Evolutionary conservation across 108 stramenopile species (phyloP), one percentile per base, ranked within the genome.

Genomic region (Schizochytrium sp.): DNA sequence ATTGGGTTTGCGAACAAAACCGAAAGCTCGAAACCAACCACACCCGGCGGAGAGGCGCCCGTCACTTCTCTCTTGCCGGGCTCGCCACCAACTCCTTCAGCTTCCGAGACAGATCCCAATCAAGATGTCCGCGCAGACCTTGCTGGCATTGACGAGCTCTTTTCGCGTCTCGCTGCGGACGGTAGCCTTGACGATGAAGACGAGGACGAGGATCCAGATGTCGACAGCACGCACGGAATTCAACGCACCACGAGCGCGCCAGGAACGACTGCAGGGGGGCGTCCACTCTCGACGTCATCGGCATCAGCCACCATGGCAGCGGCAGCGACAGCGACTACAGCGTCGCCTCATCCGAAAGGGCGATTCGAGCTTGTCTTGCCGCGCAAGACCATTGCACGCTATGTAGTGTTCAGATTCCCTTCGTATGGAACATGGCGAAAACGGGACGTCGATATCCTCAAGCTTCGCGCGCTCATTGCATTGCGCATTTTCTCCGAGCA

Each of bases 401-500:
- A 83, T 45, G 76, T 53, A 6, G 76, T 83, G 76, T 83, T 53
- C 76, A 43, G 76, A 4, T 83, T 83, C 76, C 76, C 76, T 34
- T 12, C 76, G 45, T 53, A 53, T 23, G 51, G 51, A 6, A 83
- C 48, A 8, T 83, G 76, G 76, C 45, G 76, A 12, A 47, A 53
- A 18, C 76, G 76, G 0, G 76, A 83, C 23, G 76, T 53, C 10
- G 76, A 83, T 53, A 83, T 83, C 23, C 76, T 83, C 76, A 83
- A 53, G 45, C 76, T 83, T 6, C 76, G 76, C n/a, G 76, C 45
- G 76, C 76, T 83, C 48, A 83, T 83, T 83, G 76, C 76, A 16
- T 12, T 83, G 12, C 76, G 76, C 18, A 83, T 83, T 3, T 83
- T 83, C 28, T 47, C 25, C 10, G 76, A 83, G 76, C 51, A 53